Evolutionary conservation across 148 eudicot species (phyloP), one percentile per base, ranked within the genome.

Genomic region (Rheum nobile): DNA sequence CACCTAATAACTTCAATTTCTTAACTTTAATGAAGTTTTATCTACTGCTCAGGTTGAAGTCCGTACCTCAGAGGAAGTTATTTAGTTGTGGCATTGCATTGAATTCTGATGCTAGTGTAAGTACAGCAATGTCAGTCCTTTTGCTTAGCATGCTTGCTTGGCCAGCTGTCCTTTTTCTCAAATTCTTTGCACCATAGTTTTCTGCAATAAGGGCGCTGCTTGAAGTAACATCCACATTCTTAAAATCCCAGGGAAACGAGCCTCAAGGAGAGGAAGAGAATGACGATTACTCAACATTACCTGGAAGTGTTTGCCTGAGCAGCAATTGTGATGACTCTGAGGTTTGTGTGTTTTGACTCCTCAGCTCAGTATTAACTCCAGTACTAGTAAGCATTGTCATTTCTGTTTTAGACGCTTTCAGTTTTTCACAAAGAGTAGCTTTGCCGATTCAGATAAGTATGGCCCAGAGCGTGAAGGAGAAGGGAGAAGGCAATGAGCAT

Each of bases 41-140:
- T 21, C 4, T 35, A 28, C 65, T 72, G 44, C 73, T 75, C 78
- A 88, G 91, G 83, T 61, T 67, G 70, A 39, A 43, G 19, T 74
- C 63, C 52, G 44, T 37, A 50, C 77, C 85, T 71, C 81, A 79
- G 29, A 79, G 79, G 77, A 88, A 88, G 47, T 74, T 92, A 75
- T 87, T 85, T 78, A 55, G 65, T 7, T 50, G 65, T 75, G 83
- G 82, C 70, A 79, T 52, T 63, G n/a, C 72, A 26, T 75, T 67
- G 50, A 81, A 83, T 67, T 73, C 80, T 73, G 34, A 7, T 71
- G 59, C 32, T 43, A 78, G 77, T 78, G 88, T 85, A 75, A 82
- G 84, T 75, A 54, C 57, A 29, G 55, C 35, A 67, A 10, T 28
- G 39, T 34, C 38, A 16, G 8, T 19, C 38, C 28, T 55, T 55